These are phyloP conservation scores for Sarocladium kiliense DNA, from an alignment of 2,329 filamentous ascomycete species.

Conservation along the genomic window DNA sequence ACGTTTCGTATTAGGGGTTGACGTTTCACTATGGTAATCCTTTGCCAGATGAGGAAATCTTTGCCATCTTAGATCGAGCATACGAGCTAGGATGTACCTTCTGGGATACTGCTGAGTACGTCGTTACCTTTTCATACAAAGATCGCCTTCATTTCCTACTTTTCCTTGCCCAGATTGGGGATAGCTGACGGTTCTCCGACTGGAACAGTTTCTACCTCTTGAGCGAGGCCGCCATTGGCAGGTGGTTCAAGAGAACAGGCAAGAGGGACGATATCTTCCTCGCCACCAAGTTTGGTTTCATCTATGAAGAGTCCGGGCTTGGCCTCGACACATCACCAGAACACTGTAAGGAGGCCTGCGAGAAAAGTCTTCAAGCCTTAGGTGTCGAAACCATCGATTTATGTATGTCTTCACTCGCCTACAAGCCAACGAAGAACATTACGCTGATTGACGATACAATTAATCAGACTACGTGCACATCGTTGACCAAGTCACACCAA, in stretches of 20 bases:
- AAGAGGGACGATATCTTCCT: constrained; percentile 42
- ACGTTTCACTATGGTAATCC: neutral
- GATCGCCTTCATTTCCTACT: no score
- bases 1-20: neutral
- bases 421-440: neutral
- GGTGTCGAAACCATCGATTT: constrained; percentile 47
- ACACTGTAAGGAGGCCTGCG: constrained; percentile 17
- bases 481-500: constrained; percentile 24
- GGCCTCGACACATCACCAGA: constrained; percentile 17
- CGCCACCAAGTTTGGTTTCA: constrained; percentile 25
- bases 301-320: neutral
- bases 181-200: neutral
- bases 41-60: constrained; percentile 35
- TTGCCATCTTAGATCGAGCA: constrained; percentile 41
- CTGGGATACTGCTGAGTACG: constrained; percentile 40
- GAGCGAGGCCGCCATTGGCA: constrained; percentile 39
- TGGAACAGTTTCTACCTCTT: constrained; percentile 32
- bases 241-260: constrained; percentile 40
- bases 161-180: no score
- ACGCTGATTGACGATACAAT: no score
- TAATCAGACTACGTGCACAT: constrained; percentile 9
- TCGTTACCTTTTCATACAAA: neutral
- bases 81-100: constrained; percentile 39
- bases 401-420: constrained; percentile 36
- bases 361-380: constrained; percentile 34